These are phyloP conservation scores for Euphorbia schlechtendalii DNA, from an alignment of 441 rosid species.

Conservation along the genomic window DNA sequence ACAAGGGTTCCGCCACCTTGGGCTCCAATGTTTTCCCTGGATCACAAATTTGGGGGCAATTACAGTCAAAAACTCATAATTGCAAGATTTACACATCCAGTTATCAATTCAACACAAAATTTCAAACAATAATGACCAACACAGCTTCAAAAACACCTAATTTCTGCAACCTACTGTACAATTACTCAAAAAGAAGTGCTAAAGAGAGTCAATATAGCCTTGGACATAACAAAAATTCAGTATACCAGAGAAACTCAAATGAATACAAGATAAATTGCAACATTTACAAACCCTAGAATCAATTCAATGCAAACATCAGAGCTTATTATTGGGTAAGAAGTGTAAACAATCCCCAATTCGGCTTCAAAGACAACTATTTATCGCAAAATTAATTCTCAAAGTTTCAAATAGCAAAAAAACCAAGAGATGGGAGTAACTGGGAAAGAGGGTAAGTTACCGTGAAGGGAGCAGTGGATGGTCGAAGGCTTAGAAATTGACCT, in stretches of 20 bases:
- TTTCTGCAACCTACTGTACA: too few relatives aligned
- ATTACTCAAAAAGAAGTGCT: too few relatives aligned
- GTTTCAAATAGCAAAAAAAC: too few relatives aligned
- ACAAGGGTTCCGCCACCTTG: slow-evolving; percentile 58
- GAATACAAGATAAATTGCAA: background rate
- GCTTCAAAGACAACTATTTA: background rate
- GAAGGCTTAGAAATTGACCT: slow-evolving; percentile 32
- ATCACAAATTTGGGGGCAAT: slow-evolving; percentile 1
- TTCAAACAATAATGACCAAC: background rate
- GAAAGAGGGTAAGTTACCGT: slow-evolving; percentile 29
- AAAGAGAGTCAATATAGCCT: too few relatives aligned
- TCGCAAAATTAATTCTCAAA: background rate
- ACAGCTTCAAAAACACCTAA: too few relatives aligned
- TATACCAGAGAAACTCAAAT: too few relatives aligned
- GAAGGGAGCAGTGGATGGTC: slow-evolving; percentile 46
- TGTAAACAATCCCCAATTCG: background rate
- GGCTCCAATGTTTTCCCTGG: slow-evolving; percentile 54
- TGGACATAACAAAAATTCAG: too few relatives aligned
- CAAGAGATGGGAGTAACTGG: too few relatives aligned
- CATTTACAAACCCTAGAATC: background rate
- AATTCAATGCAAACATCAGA: background rate
- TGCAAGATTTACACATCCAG: background rate
- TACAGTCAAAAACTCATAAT: slow-evolving; percentile 5
- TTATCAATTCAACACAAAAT: background rate
- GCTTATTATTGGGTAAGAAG: background rate